Conservation (phyloP, 78 protist genomes). For the Dictyostelium brefeldianum region DNA sequence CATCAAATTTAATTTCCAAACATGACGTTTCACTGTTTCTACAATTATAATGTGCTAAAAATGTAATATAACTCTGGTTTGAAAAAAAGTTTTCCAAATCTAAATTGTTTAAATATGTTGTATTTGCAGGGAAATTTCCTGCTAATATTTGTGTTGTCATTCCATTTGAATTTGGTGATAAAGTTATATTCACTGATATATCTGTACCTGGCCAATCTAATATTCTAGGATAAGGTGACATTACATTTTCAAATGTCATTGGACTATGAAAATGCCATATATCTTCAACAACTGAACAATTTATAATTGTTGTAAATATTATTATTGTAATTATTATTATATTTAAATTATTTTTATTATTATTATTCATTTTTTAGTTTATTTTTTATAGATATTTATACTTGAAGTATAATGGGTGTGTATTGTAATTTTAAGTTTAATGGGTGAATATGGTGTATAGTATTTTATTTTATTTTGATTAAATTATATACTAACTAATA, state of each 20-base stretch:
- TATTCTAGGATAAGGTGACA: not conserved
- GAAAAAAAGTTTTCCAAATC: constrained; percentile 14
- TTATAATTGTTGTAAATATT: not conserved
- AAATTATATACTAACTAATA: too few species aligned
- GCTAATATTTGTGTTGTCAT: not conserved
- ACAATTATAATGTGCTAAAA: constrained; percentile 15
- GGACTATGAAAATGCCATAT: not conserved
- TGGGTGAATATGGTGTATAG: too few species aligned
- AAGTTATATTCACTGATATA: not conserved
- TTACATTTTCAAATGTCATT: not conserved
- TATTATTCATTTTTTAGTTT: not conserved
- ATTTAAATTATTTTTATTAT: not conserved
- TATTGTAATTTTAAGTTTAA: too few species aligned
- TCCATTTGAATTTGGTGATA: not conserved
- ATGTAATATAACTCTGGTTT: not conserved
- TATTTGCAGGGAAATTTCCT: constrained; percentile 8
- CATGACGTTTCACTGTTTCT: not conserved
- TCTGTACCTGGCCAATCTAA: not conserved
- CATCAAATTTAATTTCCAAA: constrained; percentile 3
- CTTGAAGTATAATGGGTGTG: too few species aligned
- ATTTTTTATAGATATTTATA: too few species aligned
- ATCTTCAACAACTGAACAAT: not conserved
- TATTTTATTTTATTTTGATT: too few species aligned
- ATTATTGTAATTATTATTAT: not conserved
- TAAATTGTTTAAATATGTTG: not conserved